A percentile compares a stretch with the other conserved stretches of the same genome.
Evolutionary conservation across 495 filamentous ascomycete species (phyloP).

Genomic region (Letharia columbiana): DNA sequence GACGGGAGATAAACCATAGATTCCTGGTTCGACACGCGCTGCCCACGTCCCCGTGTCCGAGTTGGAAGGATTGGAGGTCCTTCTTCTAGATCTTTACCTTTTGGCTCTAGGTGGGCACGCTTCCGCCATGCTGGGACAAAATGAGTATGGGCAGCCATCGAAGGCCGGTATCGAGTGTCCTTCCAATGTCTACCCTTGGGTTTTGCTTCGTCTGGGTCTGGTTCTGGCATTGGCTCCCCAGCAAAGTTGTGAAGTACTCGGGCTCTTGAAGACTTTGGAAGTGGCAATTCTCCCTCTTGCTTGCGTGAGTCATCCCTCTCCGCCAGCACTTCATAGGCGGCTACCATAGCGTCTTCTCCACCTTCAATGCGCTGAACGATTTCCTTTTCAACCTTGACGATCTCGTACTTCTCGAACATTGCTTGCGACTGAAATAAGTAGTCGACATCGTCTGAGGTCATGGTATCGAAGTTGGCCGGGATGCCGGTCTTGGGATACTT

Average conservation of each 20-base stretch:
- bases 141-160: slow-evolving; percentile 24
- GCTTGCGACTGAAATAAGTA: slow-evolving; percentile 16
- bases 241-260: slow-evolving; percentile 16
- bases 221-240: slow-evolving; percentile 16
- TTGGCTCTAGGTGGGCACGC: background rate
- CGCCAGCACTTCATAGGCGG: slow-evolving; percentile 18
- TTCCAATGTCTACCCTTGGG: background rate
- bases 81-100: background rate
- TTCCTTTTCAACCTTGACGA: slow-evolving; percentile 19
- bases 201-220: slow-evolving; percentile 1
- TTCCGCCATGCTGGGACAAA: background rate
- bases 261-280: slow-evolving; percentile 11
- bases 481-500: slow-evolving; percentile 20
- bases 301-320: slow-evolving; percentile 13
- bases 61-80: background rate
- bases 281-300: slow-evolving; percentile 4
- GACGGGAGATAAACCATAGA: slow-evolving; percentile 9
- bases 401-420: slow-evolving; percentile 20
- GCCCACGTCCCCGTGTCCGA: background rate
- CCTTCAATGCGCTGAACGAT: slow-evolving; percentile 14
- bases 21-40: background rate
- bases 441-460: slow-evolving; percentile 11
- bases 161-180: slow-evolving; percentile 15
- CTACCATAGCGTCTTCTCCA: slow-evolving; percentile 15
- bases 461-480: slow-evolving; percentile 14